Percentiles rank a stretch among this genome's conserved stretches.
phyloP scores from a whole-genome alignment of 2,329 filamentous ascomycete species.

The Diaporthe australafricana region DNA sequence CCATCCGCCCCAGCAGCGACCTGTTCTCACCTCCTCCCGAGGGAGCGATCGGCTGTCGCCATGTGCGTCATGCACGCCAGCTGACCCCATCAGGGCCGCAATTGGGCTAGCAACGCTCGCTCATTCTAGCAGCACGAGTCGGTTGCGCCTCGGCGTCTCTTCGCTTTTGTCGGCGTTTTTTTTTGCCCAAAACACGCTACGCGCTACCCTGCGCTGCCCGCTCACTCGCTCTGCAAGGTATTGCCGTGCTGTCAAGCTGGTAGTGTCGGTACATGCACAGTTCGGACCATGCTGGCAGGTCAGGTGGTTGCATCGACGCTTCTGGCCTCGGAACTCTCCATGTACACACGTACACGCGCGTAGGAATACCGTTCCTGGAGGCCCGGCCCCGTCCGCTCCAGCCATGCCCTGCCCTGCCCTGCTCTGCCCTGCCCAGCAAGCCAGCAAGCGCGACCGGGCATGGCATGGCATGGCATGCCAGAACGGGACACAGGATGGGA shows the following conservation, averaged over 20 bases:
- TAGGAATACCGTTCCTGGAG: slow-evolving; percentile 15
- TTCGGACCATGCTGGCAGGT: neutral
- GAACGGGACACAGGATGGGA: too few relatives aligned
- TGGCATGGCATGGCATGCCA: neutral
- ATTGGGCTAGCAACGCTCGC: slow-evolving; percentile 13
- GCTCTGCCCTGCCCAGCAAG: neutral
- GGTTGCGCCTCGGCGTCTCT: slow-evolving; percentile 22
- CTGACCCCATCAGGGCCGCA: slow-evolving; percentile 20
- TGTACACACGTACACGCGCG: neutral
- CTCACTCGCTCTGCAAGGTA: neutral
- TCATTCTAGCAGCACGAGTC: neutral
- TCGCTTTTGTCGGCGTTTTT: slow-evolving; percentile 21
- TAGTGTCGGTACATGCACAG: neutral
- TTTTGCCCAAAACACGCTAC: slow-evolving; percentile 5
- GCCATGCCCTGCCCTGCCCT: neutral
- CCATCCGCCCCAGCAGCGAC: neutral
- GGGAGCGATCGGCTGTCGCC: slow-evolving; percentile 23
- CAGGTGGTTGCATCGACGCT: neutral
- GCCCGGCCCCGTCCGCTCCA: slow-evolving; percentile 9
- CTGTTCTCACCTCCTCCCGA: neutral
- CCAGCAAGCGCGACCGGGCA: slow-evolving; percentile 13
- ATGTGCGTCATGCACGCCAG: slow-evolving; percentile 32
- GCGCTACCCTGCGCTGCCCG: neutral
- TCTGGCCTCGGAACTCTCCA: slow-evolving; percentile 4
- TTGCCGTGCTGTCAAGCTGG: neutral